Base-by-base conservation (phyloP, 1,284 basidiomycete species). In the Trametes sp. region DNA sequence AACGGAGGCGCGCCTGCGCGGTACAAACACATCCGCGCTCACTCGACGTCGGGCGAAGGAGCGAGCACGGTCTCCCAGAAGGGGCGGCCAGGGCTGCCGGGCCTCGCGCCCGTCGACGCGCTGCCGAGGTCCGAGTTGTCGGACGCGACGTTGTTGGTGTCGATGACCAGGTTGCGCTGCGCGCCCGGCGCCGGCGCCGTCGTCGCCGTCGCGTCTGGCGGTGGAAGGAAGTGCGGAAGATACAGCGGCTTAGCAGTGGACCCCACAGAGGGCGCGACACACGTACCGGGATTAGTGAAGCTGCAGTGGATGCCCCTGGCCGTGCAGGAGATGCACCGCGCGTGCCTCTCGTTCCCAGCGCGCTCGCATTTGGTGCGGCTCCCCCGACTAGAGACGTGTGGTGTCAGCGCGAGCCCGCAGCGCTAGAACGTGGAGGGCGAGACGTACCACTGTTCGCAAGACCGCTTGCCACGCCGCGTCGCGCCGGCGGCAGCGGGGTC, bases 361-460 rank as follows among this genome's bases (percentile, higher is more conserved):
- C 14, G 23, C 36, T 41, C 46, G 46, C 55, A 57, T 26, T 16
- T 21, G 5, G 29, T 29, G 36, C 35, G 46, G 11, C 23, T n/a
- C 2, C 1, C 5, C 19, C 46, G 55, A 14, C 55, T 57, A 26
- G 26, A 8, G 21, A 21, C 2, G 35, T 16, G 2, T 21, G n/a
- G n/a, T 3, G 35, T 29, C 24, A 31, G 24, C 29, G 23, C 9
- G 8, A 14, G 35, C 5, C 35, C 6, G 7, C 8, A 14, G 10
- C 23, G 4, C 24, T 6, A 24, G 9, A 11, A 51, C 50, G 23
- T 33, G 31, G n/a, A 9, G 21, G 33, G n/a, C 35, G 35, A 10
- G 50, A 46, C 57, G 16, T 36, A 59, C 57, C 57, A 59, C 3
- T 2, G 6, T 13, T 59, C 50, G 51, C 57, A 59, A 5, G 57